Percentiles rank a stretch among this genome's conserved stretches.
Evolutionary conservation across 176 grass and related monocot genomes (phyloP).

Genomic region (Juncus inflexus): DNA sequence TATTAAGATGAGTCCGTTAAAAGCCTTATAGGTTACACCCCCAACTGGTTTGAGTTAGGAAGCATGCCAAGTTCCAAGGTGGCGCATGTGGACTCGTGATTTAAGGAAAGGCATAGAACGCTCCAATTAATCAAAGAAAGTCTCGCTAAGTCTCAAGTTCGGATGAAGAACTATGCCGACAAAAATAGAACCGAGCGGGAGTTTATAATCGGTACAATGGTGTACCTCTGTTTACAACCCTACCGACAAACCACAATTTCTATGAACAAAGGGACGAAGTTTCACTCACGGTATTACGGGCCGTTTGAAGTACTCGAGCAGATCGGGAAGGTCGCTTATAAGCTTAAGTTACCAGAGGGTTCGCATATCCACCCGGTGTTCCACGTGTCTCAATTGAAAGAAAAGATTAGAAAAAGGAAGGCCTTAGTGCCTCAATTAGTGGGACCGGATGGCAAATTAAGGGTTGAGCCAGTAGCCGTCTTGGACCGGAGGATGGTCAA

Average conservation of each 20-base stretch:
- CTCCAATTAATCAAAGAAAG: too few relatives aligned
- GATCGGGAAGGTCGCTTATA: not conserved
- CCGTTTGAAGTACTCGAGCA: not conserved
- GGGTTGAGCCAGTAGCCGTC: not conserved
- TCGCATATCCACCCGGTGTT: not conserved
- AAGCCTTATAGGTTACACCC: too few relatives aligned
- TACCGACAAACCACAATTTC: not conserved
- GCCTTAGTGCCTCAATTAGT: not conserved
- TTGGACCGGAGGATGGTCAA: not conserved
- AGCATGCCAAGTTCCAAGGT: too few relatives aligned
- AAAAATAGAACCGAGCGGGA: not conserved
- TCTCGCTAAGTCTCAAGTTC: not conserved
- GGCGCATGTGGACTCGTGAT: too few relatives aligned
- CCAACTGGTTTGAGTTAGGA: too few relatives aligned
- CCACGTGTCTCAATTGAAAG: constrained; percentile 3
- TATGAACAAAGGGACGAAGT: not conserved
- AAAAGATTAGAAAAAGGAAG: not conserved
- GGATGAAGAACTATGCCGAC: constrained; percentile 3
- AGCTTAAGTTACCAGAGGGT: not conserved
- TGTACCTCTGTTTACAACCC: not conserved
- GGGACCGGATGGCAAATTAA: not conserved
- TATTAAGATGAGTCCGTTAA: too few relatives aligned
- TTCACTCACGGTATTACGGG: not conserved
- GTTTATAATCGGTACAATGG: not conserved
- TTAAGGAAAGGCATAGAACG: too few relatives aligned